Conservation (phyloP, 306 rosid species). For the Quercus robur region DNA sequence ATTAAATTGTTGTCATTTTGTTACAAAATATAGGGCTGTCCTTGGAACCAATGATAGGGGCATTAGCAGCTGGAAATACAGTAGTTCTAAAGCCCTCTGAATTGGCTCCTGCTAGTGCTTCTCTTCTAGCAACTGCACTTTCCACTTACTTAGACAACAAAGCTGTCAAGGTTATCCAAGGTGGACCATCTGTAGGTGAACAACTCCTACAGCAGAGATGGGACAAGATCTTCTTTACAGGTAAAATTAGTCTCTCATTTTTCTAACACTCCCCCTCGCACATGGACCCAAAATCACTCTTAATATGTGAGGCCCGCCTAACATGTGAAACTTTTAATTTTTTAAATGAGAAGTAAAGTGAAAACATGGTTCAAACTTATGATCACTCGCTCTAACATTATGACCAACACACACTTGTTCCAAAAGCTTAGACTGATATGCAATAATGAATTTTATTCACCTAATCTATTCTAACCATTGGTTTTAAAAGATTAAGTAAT, state of each 20-base stretch:
- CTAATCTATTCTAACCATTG: not conserved
- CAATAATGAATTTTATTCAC: no score
- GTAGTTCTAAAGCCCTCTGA: conserved; percentile 69
- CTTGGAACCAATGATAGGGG: conserved; percentile 80
- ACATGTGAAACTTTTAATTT: no score
- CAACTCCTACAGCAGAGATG: conserved; percentile 47
- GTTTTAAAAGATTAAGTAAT: not conserved
- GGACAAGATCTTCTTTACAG: conserved; percentile 82
- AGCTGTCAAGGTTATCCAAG: conserved; percentile 55
- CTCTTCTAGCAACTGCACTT: conserved; percentile 40
- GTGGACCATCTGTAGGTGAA: conserved; percentile 53
- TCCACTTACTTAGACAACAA: conserved; percentile 44
- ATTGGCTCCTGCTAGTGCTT: conserved; percentile 49
- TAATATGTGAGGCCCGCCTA: no score
- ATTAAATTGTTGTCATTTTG: not conserved
- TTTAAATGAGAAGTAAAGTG: no score
- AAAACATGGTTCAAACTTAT: no score
- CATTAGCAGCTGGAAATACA: conserved; percentile 72
- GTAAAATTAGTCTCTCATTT: conserved; percentile 1
- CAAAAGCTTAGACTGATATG: no score
- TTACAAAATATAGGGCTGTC: conserved; percentile 45
- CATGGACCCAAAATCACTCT: no score
- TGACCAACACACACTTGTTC: no score
- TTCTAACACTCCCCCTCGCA: not conserved
- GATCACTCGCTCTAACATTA: no score